Percentiles rank a stretch among this genome's conserved stretches.
These are phyloP conservation scores for Neopestalotiopsis sp. DNA, from an alignment of 2,329 filamentous ascomycete species.

Conservation along the genomic window DNA sequence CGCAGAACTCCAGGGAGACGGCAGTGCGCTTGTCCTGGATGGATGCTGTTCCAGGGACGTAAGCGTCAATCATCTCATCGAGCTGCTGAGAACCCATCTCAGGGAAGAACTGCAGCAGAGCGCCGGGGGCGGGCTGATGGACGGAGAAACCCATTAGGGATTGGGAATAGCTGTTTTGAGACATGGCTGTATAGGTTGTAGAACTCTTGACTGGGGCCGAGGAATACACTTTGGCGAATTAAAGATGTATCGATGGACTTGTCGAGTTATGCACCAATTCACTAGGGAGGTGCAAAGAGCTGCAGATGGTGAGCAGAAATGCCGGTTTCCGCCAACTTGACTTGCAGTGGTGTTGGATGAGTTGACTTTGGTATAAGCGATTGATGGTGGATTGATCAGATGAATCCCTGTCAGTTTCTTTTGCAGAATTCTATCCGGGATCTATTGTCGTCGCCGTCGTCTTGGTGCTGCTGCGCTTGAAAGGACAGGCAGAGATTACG, in stretches of 20 bases:
- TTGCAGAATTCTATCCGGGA: not conserved
- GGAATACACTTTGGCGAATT: conserved; percentile 26
- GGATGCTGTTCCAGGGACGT: conserved; percentile 57
- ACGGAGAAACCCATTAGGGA: conserved; percentile 61
- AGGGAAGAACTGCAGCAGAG: conserved; percentile 69
- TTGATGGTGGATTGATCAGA: not conserved
- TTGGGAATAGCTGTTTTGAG: conserved; percentile 40
- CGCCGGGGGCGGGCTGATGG: conserved; percentile 63
- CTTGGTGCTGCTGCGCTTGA: not conserved
- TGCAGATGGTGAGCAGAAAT: conserved; percentile 2
- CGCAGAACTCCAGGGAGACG: conserved; percentile 65
- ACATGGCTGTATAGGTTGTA: conserved; percentile 35
- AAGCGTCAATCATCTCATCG: conserved; percentile 63
- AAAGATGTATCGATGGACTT: conserved; percentile 1
- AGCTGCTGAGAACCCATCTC: conserved; percentile 67
- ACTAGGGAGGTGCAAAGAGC: not conserved
- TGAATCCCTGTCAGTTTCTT: not conserved
- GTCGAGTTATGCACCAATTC: conserved; percentile 16
- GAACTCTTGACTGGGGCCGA: conserved; percentile 20
- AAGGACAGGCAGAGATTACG: not conserved
- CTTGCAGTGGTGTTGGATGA: not conserved
- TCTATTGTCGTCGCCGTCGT: not conserved
- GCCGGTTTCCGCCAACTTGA: conserved; percentile 14
- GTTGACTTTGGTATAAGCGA: not conserved
- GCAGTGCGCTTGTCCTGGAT: conserved; percentile 64